Evolutionary conservation across 2,329 filamentous ascomycete genomes (phyloP).

Genomic region (Pyrenophora tritici-repentis): DNA sequence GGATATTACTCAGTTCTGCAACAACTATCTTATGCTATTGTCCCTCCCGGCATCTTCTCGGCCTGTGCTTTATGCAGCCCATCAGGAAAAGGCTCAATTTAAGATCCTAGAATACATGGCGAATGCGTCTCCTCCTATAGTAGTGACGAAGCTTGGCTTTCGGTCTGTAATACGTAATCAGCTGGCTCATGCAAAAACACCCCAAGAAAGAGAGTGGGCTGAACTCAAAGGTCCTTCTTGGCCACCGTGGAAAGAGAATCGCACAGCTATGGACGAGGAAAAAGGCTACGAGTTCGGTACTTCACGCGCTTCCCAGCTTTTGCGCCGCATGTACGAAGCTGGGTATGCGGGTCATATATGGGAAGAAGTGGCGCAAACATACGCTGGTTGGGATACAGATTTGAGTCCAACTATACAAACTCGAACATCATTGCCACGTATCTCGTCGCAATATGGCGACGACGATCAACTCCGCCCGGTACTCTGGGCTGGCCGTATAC

Average conservation of each 20-base stretch:
- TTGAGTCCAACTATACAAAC: conserved; percentile 67
- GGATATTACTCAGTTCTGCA: conserved; percentile 52
- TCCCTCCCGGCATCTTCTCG: conserved; percentile 53
- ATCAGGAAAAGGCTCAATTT: conserved; percentile 64
- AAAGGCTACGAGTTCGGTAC: conserved; percentile 61
- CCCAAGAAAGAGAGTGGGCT: conserved; percentile 62
- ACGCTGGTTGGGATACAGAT: conserved; percentile 68
- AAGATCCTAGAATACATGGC: conserved; percentile 63
- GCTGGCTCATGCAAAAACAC: conserved; percentile 62
- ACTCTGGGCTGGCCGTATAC: conserved; percentile 63
- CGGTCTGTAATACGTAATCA: conserved; percentile 61
- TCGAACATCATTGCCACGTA: conserved; percentile 50
- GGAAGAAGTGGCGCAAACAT: conserved; percentile 60
- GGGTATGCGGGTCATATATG: conserved; percentile 59
- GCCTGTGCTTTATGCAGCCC: conserved; percentile 55
- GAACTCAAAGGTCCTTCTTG: conserved; percentile 64
- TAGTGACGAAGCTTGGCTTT: conserved; percentile 63
- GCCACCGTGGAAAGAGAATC: conserved; percentile 69
- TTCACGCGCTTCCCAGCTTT: conserved; percentile 61
- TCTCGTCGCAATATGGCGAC: conserved; percentile 12
- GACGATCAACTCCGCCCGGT: conserved; percentile 25
- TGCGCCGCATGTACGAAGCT: conserved; percentile 63
- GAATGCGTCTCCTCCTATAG: conserved; percentile 57
- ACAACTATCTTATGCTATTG: conserved; percentile 55
- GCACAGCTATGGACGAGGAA: conserved; percentile 63